Percentiles rank a stretch among this genome's conserved stretches.
Conservation (phyloP, 108 stramenopile species). For the Nitzschia sp. region DNA sequence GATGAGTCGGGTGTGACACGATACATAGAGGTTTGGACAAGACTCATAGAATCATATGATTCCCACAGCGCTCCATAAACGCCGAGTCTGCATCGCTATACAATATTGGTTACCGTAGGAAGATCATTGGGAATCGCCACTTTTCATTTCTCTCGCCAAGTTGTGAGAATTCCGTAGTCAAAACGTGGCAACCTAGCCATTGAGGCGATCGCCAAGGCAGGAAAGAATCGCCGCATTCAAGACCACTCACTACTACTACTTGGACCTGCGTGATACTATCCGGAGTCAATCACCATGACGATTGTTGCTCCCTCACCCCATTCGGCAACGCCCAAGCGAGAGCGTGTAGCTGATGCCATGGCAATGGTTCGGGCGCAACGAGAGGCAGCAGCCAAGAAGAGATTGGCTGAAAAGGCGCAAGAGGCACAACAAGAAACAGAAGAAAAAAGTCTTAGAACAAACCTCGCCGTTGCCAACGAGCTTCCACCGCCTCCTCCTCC, state of each 20-base stretch:
- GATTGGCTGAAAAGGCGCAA: not conserved
- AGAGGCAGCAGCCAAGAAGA: constrained; percentile 8
- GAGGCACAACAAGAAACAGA: constrained; percentile 7
- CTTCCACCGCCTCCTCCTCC: not conserved
- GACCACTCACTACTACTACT: too few relatives aligned
- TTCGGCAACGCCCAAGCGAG: constrained; percentile 15
- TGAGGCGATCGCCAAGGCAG: not conserved
- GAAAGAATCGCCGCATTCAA: too few relatives aligned
- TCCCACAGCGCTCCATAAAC: too few relatives aligned
- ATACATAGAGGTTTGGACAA: too few relatives aligned
- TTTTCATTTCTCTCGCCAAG: not conserved
- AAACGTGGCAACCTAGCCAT: too few relatives aligned
- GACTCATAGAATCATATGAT: too few relatives aligned
- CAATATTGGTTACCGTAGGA: too few relatives aligned
- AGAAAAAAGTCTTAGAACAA: not conserved
- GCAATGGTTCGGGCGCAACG: constrained; percentile 38
- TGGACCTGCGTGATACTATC: too few relatives aligned
- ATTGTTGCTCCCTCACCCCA: constrained; percentile 1
- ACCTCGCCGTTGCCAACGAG: not conserved
- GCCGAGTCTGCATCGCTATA: too few relatives aligned
- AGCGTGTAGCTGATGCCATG: constrained; percentile 41
- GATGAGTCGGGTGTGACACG: too few relatives aligned
- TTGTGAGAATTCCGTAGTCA: not conserved
- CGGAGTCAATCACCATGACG: constrained; percentile 9
- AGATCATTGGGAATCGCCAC: not conserved